Evolutionary conservation across 2,329 filamentous ascomycete species (phyloP), one percentile per base, ranked within the genome.

Genomic region (Colletotrichum lindemuthianum): DNA sequence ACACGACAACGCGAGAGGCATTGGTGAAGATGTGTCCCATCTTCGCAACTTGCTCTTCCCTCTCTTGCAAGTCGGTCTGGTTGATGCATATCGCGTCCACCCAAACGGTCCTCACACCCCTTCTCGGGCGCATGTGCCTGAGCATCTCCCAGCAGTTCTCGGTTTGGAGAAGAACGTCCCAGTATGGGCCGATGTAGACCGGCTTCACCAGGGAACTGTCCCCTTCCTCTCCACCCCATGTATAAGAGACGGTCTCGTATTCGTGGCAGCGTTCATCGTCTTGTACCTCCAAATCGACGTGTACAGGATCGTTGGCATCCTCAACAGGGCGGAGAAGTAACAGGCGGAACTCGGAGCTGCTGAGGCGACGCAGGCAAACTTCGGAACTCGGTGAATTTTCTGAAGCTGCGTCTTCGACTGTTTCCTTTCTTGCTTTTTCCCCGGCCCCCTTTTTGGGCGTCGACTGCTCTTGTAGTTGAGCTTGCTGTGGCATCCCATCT

Each of bases 91-190:
- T 60, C 0, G 68, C 68, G 45, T 73, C 72, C 1, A 72, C 68
- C 72, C 71, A 74, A 8, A 74, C 37, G n/a, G 16, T 50, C 1
- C 51, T 41, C 1, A 33, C n/a, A 1, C 61, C 66, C n/a, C 55
- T 34, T 9, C 9, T 36, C 3, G 56, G 69, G 2, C 68, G 65
- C 1, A 72, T 37, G 24, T 53, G 60, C 3, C 15, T 15, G 1
- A 76, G 69, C 68, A 75, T 69, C 1, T 66, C 65, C 47, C 53
- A 63, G 58, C 73, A 75, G 41, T 75, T 76, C 6, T 64, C 67
- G 0, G 72, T 74, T 34, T 72, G 72, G 2, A 74, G 55, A 1
- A 71, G 40, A 0, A 75, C 58, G 44, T 75, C 72, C 70, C 72
- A 75, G 37, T 67, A 72, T 0, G 52, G 37, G 1, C 72, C 72